Evolutionary conservation across 2,329 filamentous ascomycete genomes (phyloP), one percentile per base, ranked within the genome.

Genomic region (Anisogramma anomala): DNA sequence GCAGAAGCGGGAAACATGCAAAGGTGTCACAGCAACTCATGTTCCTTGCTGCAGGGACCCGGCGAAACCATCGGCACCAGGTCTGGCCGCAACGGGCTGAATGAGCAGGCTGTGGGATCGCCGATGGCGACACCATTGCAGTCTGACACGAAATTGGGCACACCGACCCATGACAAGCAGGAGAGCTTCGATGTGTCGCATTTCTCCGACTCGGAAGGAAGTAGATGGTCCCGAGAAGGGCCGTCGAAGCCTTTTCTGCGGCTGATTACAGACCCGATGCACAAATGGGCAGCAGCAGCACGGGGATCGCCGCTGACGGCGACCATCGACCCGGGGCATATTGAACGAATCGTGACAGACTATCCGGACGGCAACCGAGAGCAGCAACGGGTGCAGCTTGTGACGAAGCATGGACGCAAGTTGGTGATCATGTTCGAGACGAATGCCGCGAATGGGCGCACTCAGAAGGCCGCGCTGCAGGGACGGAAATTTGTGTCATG

Each of bases 341-440:
- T 46, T 23, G 23, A 17, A 36, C 40, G 40, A 23, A 39, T 43
- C 23, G 36, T 39, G n/a, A 14, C 36, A 11, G 43, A 43, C 9
- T 17, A 22, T 14, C 36, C 28, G 4, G 22, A 20, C 4, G 30
- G 30, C 22, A 27, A 39, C 14, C 14, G 22, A 23, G 36, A 36
- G 10, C 11, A 18, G 11, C 40, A 43, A 23, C 41, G 28, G n/a
- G 36, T 46, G 10, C 32, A 36, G 31, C 27, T 47, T 4, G 30
- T 31, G 22, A 33, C 45, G 13, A 42, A 33, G 35, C 34, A 42
- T 28, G 34, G 37, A 17, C 33, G 38, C 17, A 35, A 47, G 38
- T 33, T 41, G 34, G 22, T 39, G 10, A 15, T 47, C 6, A 36
- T 41, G 18, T 45, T 47, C 25, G 45, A 39, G 31, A 39, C 42